Conservation (phyloP, 352 stramenopile species). For the Globisporangium recalcitrans region DNA sequence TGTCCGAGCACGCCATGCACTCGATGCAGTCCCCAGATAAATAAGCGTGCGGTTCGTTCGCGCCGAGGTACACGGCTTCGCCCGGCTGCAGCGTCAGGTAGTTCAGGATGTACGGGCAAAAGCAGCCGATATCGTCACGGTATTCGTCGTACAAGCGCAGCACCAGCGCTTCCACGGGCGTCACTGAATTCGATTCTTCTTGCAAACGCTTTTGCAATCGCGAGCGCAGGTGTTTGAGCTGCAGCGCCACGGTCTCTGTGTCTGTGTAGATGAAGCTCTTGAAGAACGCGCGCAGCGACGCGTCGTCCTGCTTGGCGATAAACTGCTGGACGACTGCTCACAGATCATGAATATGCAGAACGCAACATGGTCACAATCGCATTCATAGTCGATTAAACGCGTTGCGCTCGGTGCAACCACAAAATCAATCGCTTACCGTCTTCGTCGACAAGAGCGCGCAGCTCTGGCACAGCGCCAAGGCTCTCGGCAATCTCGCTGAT, state of each 20-base stretch:
- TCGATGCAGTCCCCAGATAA: constrained; percentile 95
- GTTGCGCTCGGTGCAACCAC: background rate
- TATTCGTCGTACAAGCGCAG: constrained; percentile 93
- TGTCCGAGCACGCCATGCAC: constrained; percentile 99
- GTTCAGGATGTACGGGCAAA: constrained; percentile 98
- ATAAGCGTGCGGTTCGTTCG: constrained; percentile 99
- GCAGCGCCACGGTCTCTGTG: constrained; percentile 45
- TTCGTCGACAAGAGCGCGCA: constrained; percentile 42
- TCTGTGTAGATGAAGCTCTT: constrained; percentile 77
- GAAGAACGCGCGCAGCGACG: constrained; percentile 66
- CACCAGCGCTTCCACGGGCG: constrained; percentile 72
- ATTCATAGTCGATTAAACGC: no score
- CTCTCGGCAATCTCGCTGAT: constrained; percentile 82
- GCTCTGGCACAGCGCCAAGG: constrained; percentile 79
- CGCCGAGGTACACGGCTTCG: constrained; percentile 96
- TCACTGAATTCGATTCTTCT: constrained; percentile 18
- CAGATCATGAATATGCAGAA: constrained; percentile 6
- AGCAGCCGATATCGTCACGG: constrained; percentile 95
- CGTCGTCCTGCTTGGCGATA: constrained; percentile 28
- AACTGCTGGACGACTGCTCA: constrained; percentile 34
- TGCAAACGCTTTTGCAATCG: constrained; percentile 42
- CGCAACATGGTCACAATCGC: background rate
- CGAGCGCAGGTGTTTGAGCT: constrained; percentile 75
- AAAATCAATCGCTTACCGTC: constrained; percentile 8
- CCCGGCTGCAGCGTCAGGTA: constrained; percentile 94